Conservation (phyloP, 2,329 filamentous ascomycete species). For the Botrytis hyacinthi region DNA sequence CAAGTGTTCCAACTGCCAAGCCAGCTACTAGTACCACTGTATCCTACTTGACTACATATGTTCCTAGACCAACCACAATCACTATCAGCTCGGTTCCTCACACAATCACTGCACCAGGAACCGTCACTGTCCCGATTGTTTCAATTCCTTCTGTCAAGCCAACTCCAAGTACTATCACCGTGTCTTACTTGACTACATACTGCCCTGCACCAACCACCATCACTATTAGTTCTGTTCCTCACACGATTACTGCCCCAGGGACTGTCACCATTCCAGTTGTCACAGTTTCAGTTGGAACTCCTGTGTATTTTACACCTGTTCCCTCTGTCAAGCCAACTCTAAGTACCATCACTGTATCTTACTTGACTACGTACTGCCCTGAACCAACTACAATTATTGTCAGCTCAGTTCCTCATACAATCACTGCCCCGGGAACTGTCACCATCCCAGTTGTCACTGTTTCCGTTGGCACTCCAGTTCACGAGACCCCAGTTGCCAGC, state of each 20-base stretch:
- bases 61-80: slow-evolving; percentile 23
- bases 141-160: slow-evolving; percentile 9
- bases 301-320: neutral
- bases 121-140: slow-evolving; percentile 21
- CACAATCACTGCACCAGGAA: slow-evolving; percentile 23
- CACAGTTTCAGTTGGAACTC: slow-evolving; percentile 18
- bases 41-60: slow-evolving; percentile 18
- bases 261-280: slow-evolving; percentile 23
- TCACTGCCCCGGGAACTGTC: slow-evolving; percentile 24
- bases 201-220: slow-evolving; percentile 23
- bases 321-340: slow-evolving; percentile 5
- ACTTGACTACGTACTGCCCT: slow-evolving; percentile 19
- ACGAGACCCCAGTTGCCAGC: neutral
- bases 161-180: slow-evolving; percentile 7
- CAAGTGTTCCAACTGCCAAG: slow-evolving; percentile 24
- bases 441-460: slow-evolving; percentile 26
- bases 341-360: slow-evolving; percentile 17
- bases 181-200: slow-evolving; percentile 20
- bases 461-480: slow-evolving; percentile 3
- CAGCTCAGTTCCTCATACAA: slow-evolving; percentile 28
- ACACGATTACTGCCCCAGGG: slow-evolving; percentile 22
- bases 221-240: slow-evolving; percentile 30
- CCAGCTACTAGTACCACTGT: slow-evolving; percentile 1
- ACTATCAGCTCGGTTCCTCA: slow-evolving; percentile 30
- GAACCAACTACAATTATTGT: slow-evolving; percentile 24